These are phyloP conservation scores for Diutina mesorugosa DNA, from an alignment of 1,139 yeast species.

Conservation along the genomic window DNA sequence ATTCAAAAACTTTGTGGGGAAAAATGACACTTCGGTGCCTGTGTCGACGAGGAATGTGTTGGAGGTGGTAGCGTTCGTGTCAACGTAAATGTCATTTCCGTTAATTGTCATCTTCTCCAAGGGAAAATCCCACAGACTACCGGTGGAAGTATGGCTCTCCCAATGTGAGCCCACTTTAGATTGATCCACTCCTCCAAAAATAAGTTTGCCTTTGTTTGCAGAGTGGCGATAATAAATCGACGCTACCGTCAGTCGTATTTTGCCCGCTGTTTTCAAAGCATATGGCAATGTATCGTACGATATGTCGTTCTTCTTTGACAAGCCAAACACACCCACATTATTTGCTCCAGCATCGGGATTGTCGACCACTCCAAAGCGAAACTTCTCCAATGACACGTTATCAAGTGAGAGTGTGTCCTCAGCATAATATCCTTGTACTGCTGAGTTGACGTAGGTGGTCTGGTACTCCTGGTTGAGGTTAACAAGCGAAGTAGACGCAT, in stretches of 20 bases:
- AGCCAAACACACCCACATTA: background rate
- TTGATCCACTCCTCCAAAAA: background rate
- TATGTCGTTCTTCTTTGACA: background rate
- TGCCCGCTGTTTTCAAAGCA: background rate
- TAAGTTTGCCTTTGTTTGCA: background rate
- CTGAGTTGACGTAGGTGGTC: background rate
- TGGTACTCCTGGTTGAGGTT: background rate
- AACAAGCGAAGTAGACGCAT: background rate
- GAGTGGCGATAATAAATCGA: background rate
- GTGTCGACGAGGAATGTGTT: background rate
- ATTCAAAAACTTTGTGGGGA: background rate
- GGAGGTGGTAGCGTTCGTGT: background rate
- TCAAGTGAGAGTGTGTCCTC: background rate
- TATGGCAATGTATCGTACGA: background rate
- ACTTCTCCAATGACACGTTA: background rate
- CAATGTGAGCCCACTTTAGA: background rate
- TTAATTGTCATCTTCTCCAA: background rate
- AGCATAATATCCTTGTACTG: background rate
- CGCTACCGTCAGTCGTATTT: background rate
- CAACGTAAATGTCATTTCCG: background rate
- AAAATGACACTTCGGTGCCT: background rate
- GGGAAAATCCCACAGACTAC: background rate
- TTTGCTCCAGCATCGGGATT: background rate
- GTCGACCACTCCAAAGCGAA: background rate
- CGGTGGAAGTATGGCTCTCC: background rate